These are phyloP conservation scores for Pleurozium schreberi DNA, from an alignment of 225 moss, liverwort and hornwort species.

Conservation along the genomic window DNA sequence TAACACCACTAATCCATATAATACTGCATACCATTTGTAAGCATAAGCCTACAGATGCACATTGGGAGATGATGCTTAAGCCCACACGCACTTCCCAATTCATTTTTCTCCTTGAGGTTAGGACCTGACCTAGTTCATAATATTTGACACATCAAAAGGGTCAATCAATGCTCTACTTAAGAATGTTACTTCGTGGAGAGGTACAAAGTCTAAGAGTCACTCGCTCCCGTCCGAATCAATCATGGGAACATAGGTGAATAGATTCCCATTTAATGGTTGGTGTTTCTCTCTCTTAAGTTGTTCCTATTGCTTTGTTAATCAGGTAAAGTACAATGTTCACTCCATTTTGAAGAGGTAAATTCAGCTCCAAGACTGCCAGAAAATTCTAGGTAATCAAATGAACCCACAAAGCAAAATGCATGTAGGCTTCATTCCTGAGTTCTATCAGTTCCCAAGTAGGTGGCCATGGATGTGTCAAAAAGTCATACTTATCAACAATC, in stretches of 20 bases:
- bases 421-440: background rate
- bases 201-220: background rate
- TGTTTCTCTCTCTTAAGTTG: background rate
- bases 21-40: too few relatives aligned
- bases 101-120: too few relatives aligned
- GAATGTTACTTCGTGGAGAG: background rate
- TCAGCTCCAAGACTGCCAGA: background rate
- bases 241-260: background rate
- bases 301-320: background rate
- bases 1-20: too few relatives aligned
- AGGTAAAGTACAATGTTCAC: background rate
- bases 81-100: too few relatives aligned
- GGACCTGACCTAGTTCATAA: background rate
- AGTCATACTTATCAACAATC: background rate
- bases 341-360: background rate
- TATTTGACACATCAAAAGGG: background rate
- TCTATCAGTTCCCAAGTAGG: background rate
- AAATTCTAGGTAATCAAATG: background rate
- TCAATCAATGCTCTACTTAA: too few relatives aligned
- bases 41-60: too few relatives aligned
- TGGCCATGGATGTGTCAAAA: background rate
- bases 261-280: background rate
- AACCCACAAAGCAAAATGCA: background rate
- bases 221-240: background rate
- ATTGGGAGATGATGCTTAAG: background rate